A percentile compares a stretch with the other conserved stretches of the same genome.
Evolutionary conservation across 305 asterid genomes (phyloP).

Genomic region (Petunia hybrid): DNA sequence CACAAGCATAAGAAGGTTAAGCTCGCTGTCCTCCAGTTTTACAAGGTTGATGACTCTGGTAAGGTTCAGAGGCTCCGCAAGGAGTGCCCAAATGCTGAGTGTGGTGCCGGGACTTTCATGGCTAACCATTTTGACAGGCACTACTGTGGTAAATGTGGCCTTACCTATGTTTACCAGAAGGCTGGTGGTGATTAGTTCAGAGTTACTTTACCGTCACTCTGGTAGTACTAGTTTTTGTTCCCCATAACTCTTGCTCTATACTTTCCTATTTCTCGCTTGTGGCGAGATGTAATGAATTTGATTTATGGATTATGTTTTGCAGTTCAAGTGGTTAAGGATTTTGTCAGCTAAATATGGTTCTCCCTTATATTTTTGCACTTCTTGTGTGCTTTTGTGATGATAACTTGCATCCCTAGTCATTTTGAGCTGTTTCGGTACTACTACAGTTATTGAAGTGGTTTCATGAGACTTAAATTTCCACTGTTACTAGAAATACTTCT

Average conservation of each 20-base stretch:
- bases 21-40: slow-evolving; percentile 47
- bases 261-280: slow-evolving; percentile 2
- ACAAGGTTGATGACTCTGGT: slow-evolving; percentile 48
- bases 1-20: slow-evolving; percentile 52
- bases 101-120: slow-evolving; percentile 51
- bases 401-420: background rate
- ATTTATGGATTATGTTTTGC: slow-evolving; percentile 3
- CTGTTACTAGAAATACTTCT: too few relatives aligned
- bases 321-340: background rate
- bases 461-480: too few relatives aligned
- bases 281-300: slow-evolving; percentile 21
- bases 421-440: background rate
- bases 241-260: background rate
- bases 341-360: background rate
- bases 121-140: slow-evolving; percentile 52
- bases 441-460: too few relatives aligned
- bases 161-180: slow-evolving; percentile 52
- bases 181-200: slow-evolving; percentile 40
- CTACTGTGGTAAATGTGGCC: slow-evolving; percentile 48
- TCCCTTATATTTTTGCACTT: background rate
- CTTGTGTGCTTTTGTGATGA: slow-evolving; percentile 3
- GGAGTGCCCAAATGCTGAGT: slow-evolving; percentile 48
- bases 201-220: background rate
- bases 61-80: slow-evolving; percentile 50
- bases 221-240: background rate